Evolutionary conservation across 352 stramenopile genomes (phyloP), one percentile per base, ranked within the genome.

Genomic region (Pythium apleroticum): DNA sequence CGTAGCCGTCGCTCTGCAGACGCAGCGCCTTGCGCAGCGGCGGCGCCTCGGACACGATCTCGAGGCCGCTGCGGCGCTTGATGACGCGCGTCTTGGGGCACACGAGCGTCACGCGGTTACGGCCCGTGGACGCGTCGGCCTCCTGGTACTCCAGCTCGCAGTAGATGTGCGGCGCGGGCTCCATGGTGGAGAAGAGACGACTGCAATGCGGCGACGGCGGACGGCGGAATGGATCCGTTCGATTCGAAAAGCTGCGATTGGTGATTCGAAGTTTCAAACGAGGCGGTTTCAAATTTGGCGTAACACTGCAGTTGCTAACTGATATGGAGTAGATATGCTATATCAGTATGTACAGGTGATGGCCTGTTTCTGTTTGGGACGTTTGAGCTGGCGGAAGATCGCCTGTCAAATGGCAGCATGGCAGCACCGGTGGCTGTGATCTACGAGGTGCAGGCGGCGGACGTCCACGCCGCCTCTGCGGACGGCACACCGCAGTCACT

Each of bases 111-210:
- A 63, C 59, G 7, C 81, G 65, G 45, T 80, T 89, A 58, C 78
- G 77, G 1, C 81, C 80, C 1, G 74, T 80, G 22, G 66, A 62
- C 35, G 76, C 78, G 33, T 88, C 76, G 4, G 80, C 78, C 37
- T 83, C 61, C 64, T 91, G 81, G 70, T 84, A 71, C 71, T 91
- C 80, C 37, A 89, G 41, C 62, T 79, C 74, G 63, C 81, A 91
- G 41, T 59, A 14, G 49, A 73, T 50, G 12, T 50, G 30, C 31
- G 46, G 28, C 30, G 49, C 22, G 31, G 41, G 22, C n/a, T 60
- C 56, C 62, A 68, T 68, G 1, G n/a, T 11, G 9, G 8, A n/a
- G n/a, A n/a, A n/a, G n/a, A n/a, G 17, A 19, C 24, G 19, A 12
- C 6, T 24, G 17, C n/a, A n/a, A 25, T 8, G 22, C n/a, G 25